Percentiles rank a stretch among this genome's conserved stretches.
Conservation (phyloP, 805 yeast species). For the Lipomyces yamadae region DNA sequence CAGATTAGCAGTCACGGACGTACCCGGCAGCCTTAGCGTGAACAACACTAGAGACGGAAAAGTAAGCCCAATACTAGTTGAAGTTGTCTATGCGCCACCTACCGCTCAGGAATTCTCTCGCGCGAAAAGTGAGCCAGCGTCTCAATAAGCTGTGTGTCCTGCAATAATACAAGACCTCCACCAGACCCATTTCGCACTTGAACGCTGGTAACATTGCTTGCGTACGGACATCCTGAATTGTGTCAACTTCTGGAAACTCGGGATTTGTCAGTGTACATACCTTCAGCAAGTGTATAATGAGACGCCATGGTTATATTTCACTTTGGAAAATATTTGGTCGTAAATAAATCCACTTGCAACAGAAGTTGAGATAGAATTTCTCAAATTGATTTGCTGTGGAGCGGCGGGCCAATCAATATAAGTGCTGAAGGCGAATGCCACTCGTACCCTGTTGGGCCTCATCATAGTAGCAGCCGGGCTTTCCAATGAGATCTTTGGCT, state of each 20-base stretch:
- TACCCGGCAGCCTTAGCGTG: slow-evolving; percentile 85
- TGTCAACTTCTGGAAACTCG: not conserved
- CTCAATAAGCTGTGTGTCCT: slow-evolving; percentile 81
- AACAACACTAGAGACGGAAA: slow-evolving; percentile 55
- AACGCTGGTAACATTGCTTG: not conserved
- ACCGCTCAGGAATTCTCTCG: slow-evolving; percentile 85
- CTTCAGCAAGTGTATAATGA: not conserved
- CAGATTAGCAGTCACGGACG: not conserved
- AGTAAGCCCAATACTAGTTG: not conserved
- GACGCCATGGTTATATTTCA: not conserved
- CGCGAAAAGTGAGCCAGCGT: slow-evolving; percentile 85
- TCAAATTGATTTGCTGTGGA: too few species aligned
- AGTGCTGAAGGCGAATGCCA: too few species aligned
- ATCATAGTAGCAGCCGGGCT: too few species aligned
- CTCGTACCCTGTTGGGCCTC: too few species aligned
- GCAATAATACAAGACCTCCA: slow-evolving; percentile 79
- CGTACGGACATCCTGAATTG: not conserved
- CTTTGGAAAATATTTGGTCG: too few species aligned
- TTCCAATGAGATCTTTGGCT: too few species aligned
- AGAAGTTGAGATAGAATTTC: too few species aligned
- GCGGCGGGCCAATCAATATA: too few species aligned
- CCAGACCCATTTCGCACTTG: slow-evolving; percentile 53
- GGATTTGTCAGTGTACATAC: not conserved
- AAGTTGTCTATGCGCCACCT: not conserved
- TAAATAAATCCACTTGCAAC: too few species aligned